Evolutionary conservation across 2,329 filamentous ascomycete species (phyloP).

Genomic region (Blastomyces parvus): DNA sequence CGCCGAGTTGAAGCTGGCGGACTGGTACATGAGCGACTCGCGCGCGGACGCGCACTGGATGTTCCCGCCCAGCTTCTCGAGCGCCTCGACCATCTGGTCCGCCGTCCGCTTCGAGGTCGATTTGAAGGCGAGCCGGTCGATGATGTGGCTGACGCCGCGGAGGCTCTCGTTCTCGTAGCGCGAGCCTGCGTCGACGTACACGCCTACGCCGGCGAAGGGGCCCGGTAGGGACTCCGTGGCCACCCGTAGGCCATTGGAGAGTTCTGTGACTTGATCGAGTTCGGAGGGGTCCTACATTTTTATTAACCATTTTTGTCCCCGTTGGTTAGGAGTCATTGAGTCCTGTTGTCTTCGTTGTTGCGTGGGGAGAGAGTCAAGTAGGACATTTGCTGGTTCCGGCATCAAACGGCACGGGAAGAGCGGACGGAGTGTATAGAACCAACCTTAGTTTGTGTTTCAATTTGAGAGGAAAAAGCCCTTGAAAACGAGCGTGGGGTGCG

Average conservation of each 20-base stretch:
- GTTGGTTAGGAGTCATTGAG: not conserved
- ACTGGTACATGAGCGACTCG: slow-evolving; percentile 98
- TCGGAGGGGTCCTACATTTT: slow-evolving; percentile 63
- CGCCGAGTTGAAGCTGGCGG: slow-evolving; percentile 90
- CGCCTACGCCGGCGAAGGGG: slow-evolving; percentile 87
- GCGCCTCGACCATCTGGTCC: slow-evolving; percentile 77
- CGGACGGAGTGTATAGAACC: not conserved
- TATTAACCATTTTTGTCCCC: not conserved
- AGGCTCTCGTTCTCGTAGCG: slow-evolving; percentile 81
- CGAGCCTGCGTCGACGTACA: slow-evolving; percentile 92
- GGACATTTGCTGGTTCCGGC: too few species aligned
- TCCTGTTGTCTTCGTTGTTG: not conserved
- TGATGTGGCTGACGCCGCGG: slow-evolving; percentile 86
- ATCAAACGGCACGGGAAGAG: too few species aligned
- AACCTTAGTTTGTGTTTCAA: slow-evolving; percentile 29
- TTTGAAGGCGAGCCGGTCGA: slow-evolving; percentile 93
- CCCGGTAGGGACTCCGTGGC: slow-evolving; percentile 91
- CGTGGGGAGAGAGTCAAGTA: not conserved
- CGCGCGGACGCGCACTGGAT: slow-evolving; percentile 93
- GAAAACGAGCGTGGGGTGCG: slow-evolving; percentile 27
- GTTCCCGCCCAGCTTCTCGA: slow-evolving; percentile 86
- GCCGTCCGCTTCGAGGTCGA: slow-evolving; percentile 61
- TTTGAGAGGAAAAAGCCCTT: slow-evolving; percentile 30
- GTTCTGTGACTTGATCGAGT: slow-evolving; percentile 75
- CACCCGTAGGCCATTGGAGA: slow-evolving; percentile 86